These are phyloP conservation scores for Tricholoma flavovirens DNA, from an alignment of 768 basidiomycete genomes.

Conservation along the genomic window DNA sequence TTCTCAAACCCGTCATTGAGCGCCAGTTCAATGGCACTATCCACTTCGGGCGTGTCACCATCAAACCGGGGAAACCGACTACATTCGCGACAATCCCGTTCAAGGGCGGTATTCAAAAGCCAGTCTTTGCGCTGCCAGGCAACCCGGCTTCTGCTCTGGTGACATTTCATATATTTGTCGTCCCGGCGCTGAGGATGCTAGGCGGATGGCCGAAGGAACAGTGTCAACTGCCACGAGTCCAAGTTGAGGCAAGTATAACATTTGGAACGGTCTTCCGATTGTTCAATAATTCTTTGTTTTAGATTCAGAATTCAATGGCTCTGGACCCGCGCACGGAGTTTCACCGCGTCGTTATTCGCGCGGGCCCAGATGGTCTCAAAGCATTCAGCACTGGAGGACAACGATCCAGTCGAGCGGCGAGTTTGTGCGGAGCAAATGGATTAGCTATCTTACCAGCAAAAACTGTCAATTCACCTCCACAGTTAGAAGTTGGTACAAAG, in stretches of 20 bases:
- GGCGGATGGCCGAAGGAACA: slow-evolving; percentile 57
- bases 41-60: slow-evolving; percentile 81
- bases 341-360: slow-evolving; percentile 68
- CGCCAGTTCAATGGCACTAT: slow-evolving; percentile 67
- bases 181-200: slow-evolving; percentile 70
- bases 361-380: slow-evolving; percentile 39
- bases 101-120: slow-evolving; percentile 37
- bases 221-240: slow-evolving; percentile 55
- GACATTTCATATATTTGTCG: slow-evolving; percentile 77
- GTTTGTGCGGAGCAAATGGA: slow-evolving; percentile 76
- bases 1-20: slow-evolving; percentile 86
- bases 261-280: background rate
- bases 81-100: slow-evolving; percentile 78
- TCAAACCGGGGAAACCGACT: slow-evolving; percentile 86
- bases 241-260: slow-evolving; percentile 49
- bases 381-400: slow-evolving; percentile 86
- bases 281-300: slow-evolving; percentile 2
- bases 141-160: slow-evolving; percentile 88
- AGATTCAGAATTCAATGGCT: slow-evolving; percentile 57
- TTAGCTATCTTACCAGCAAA: slow-evolving; percentile 60
- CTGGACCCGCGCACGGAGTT: slow-evolving; percentile 77
- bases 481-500: slow-evolving; percentile 47
- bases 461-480: slow-evolving; percentile 25
- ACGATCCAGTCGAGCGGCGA: slow-evolving; percentile 76
- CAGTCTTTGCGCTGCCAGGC: slow-evolving; percentile 81